Evolutionary conservation across 192 early-diverging fungal species (phyloP), one percentile per base, ranked within the genome.

Genomic region (Backusella macrospora): DNA sequence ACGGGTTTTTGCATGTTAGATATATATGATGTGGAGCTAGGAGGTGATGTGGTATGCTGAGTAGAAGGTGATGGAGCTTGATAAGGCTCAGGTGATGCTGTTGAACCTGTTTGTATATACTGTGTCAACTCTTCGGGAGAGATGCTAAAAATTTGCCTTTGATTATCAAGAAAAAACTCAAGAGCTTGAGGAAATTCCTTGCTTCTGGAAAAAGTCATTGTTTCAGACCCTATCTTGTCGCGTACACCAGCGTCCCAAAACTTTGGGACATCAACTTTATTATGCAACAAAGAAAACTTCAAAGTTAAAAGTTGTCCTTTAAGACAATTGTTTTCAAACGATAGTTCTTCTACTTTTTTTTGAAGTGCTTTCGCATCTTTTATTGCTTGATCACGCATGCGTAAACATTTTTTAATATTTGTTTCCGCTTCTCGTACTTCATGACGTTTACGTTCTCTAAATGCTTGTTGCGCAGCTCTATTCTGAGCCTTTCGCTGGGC

Each of bases 391-490:
- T 89, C 82, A 16, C 86, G 85, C n/a, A 77, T 81, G 37, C 89
- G 85, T 12, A 88, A 80, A 42, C 93, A 85, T 44, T 89, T 85
- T 79, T 90, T 86, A 62, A 94, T 91, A 49, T 87, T 85, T 49
- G 86, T 88, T 77, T 96, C 95, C 0, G 94, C 85, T 18, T 90
- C 84, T 70, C 87, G 78, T 43, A 95, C 82, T 71, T 96, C 90
- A 65, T 87, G 86, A 75, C 93, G 87, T 71, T 92, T 93, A 68
- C 95, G 86, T 78, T 96, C 94, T 49, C 95, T 89, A 76, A 96
- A 96, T 14, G 95, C 95, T 13, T 94, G 86, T 80, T 96, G 95
- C 0, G 95, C 95, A 9, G 91, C 93, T n/a, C 95, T 84, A 76
- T 96, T 96, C 81, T 96, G 95, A 15, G 89, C 93, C n/a, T 88